Conservation (phyloP, 257 asterid genomes). For the Solanum sitiens region DNA sequence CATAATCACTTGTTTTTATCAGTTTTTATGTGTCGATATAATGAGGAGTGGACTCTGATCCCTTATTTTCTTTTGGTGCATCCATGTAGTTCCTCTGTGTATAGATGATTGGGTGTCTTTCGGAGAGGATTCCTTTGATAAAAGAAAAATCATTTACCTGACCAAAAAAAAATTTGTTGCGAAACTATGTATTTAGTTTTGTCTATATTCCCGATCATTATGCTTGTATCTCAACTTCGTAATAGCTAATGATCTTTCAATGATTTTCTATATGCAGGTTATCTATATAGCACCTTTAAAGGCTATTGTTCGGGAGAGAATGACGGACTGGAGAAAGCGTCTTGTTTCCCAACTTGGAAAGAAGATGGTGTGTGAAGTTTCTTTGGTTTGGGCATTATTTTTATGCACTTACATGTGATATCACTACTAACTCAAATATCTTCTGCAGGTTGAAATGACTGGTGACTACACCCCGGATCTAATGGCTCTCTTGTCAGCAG, state of each 20-base stretch:
- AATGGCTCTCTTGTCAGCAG: conserved; percentile 74
- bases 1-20: not conserved
- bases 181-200: not conserved
- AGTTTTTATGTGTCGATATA: not conserved
- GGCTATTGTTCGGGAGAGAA: conserved; percentile 98
- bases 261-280: conserved; percentile 43
- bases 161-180: not conserved
- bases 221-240: not conserved
- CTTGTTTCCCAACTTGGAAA: conserved; percentile 85
- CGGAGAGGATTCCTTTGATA: not conserved
- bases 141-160: not conserved
- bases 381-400: not conserved
- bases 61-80: not conserved
- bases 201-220: not conserved
- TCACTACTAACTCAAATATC: conserved; percentile 11
- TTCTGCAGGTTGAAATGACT: conserved; percentile 88
- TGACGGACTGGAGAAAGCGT: conserved; percentile 94
- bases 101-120: not conserved
- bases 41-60: not conserved
- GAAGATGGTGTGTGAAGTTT: conserved; percentile 54
- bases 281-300: conserved; percentile 92
- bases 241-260: not conserved
- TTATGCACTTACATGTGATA: not conserved
- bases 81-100: not conserved
- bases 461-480: conserved; percentile 97